Percentiles rank a stretch among this genome's conserved stretches.
Evolutionary conservation across 148 eudicot genomes (phyloP).

Genomic region (Rhododendron kiyosumense): DNA sequence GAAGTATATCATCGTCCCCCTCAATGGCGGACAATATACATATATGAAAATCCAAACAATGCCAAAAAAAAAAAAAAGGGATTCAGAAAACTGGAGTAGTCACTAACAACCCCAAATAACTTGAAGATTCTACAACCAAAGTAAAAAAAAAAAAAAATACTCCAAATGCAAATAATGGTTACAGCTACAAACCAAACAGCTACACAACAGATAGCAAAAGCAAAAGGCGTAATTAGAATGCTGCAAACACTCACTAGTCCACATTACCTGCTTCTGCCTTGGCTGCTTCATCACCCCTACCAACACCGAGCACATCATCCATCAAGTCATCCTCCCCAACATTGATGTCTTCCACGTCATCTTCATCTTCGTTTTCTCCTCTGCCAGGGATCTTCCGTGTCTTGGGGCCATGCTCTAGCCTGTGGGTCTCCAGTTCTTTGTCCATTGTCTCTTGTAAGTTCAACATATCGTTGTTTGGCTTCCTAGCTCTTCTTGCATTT

Average conservation of each 20-base stretch:
- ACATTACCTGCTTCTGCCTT: slow-evolving; percentile 45
- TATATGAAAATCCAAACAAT: not conserved
- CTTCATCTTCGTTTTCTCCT: slow-evolving; percentile 72
- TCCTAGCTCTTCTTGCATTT: slow-evolving; percentile 61
- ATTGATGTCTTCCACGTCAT: slow-evolving; percentile 95
- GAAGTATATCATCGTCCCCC: not conserved
- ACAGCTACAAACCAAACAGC: not conserved
- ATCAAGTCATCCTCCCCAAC: slow-evolving; percentile 84
- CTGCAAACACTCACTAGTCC: slow-evolving; percentile 18
- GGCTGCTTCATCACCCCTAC: slow-evolving; percentile 48
- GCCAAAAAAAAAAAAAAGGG: not conserved
- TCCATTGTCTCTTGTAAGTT: slow-evolving; percentile 97
- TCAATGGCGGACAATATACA: not conserved
- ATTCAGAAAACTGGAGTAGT: not conserved
- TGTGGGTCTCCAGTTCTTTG: slow-evolving; percentile 89
- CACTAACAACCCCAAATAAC: not conserved
- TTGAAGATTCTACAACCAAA: not conserved
- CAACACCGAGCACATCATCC: slow-evolving; percentile 88
- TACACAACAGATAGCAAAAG: not conserved
- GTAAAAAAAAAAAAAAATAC: not conserved
- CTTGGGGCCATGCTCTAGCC: slow-evolving; percentile 94
- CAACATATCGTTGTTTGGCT: slow-evolving; percentile 43
- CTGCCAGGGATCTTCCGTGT: slow-evolving; percentile 66
- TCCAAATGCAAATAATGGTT: not conserved
- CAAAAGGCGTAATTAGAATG: not conserved